These are phyloP conservation scores for Coemansia pectinata DNA, from an alignment of 192 early-diverging fungal genomes.

Conservation along the genomic window DNA sequence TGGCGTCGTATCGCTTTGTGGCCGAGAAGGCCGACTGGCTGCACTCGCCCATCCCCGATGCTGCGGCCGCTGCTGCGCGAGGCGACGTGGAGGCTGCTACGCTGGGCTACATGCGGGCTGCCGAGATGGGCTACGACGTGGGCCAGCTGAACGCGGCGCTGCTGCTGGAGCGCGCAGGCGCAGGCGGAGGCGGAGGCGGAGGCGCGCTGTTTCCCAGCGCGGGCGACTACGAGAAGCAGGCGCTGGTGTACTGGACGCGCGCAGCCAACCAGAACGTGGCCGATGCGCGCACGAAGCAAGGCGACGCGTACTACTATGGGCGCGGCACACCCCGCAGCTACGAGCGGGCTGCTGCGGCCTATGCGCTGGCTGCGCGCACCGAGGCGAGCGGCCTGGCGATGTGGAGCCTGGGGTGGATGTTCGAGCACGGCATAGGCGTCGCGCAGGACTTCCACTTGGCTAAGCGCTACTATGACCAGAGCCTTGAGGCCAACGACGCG, in stretches of 20 bases:
- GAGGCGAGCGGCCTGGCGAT: slow-evolving; percentile 82
- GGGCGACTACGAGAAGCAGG: slow-evolving; percentile 50
- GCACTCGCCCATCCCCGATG: slow-evolving; percentile 63
- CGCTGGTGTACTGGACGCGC: slow-evolving; percentile 88
- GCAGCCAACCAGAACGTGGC: slow-evolving; percentile 92
- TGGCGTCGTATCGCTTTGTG: slow-evolving; percentile 74
- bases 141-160: slow-evolving; percentile 91
- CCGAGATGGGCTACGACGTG: slow-evolving; percentile 86
- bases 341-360: slow-evolving; percentile 78
- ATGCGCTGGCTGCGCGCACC: slow-evolving; percentile 77
- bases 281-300: slow-evolving; percentile 88
- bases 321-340: slow-evolving; percentile 67
- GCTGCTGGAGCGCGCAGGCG: slow-evolving; percentile 66
- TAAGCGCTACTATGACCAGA: slow-evolving; percentile 88
- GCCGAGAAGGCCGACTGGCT: slow-evolving; percentile 88
- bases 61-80: slow-evolving; percentile 57
- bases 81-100: slow-evolving; percentile 73
- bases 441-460: slow-evolving; percentile 89
- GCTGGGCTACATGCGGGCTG: slow-evolving; percentile 76
- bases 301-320: slow-evolving; percentile 91
- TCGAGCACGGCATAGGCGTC: slow-evolving; percentile 91
- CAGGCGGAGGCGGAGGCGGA: not conserved
- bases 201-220: slow-evolving; percentile 14
- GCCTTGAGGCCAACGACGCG: slow-evolving; percentile 75
- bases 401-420: slow-evolving; percentile 97